Base-by-base conservation (phyloP, 768 basidiomycete genomes). In the Saitozyma sp. region DNA sequence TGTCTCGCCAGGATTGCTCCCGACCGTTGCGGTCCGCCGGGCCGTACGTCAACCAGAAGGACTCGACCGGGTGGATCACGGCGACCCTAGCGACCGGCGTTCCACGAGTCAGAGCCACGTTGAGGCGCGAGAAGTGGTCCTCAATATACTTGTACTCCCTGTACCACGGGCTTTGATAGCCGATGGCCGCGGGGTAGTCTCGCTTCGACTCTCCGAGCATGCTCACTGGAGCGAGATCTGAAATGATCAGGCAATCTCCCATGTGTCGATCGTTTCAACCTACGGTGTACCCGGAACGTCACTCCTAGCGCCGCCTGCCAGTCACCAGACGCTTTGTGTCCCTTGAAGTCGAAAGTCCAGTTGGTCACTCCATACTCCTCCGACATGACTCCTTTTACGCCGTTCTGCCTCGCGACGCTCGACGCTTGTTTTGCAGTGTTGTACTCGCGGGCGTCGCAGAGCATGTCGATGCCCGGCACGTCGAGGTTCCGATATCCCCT, bases 61-160 rank as follows among this genome's bases (percentile, higher is more conserved):
- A 65, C 56, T 74, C 72, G 40, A 74, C 56, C 4, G 72, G 72
- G 50, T 74, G 72, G 17, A 74, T 74, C n/a, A 74, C 72, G 9
- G 69, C 72, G 13, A 74, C 61, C 40, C 69, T 29, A 13, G 69
- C 67, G 7, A 70, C 53, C 7, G 72, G 67, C 39, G 49, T 50
- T 13, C 72, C 72, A 56, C 69, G 52, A 1, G 72, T 74, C 48
- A 74, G 19, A 16, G 65, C 67, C 8, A 58, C 56, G 49, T 68
- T 74, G 52, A 74, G 51, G 8, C 72, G 55, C 3, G 72, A 59
- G 48, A 74, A 74, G 61, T 74, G 69, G 45, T 64, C 58, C 54
- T 74, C 72, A 49, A 74, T 68, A 14, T 48, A 20, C 29, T 59
- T 59, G 54, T 71, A 74, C 58, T 74, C 67, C 19, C 67, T 65